Evolutionary conservation across 129 eudicot genomes (phyloP), one percentile per base, ranked within the genome.

Genomic region (Glebionis coronaria): DNA sequence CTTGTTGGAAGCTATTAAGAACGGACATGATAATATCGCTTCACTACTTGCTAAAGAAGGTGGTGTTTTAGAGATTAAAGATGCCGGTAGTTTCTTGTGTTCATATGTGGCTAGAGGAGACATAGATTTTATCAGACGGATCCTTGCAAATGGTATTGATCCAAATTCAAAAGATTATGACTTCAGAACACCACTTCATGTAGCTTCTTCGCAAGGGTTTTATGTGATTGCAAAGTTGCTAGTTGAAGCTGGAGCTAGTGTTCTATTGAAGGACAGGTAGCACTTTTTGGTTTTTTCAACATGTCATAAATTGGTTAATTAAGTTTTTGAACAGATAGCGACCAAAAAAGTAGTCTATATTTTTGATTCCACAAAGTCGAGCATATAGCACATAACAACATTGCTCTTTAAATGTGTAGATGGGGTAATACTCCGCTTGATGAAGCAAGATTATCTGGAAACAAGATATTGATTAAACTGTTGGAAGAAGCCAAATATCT

Each of bases 361-460:
- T 35, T 7, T 35, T 35, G 1, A 5, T 7, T 35, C 42, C 42
- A 35, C 42, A 35, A 35, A 35, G 9, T 35, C 6, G 42, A 35
- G 9, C 42, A 8, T 35, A 35, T 35, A 5, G 6, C 40, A 31
- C 40, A 5, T 31, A 5, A 31, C 35, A 28, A 28, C 40, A 1
- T 31, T 31, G 40, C 5, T 31, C 2, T 31, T 31, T 9, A 31
- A 31, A 63, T 61, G 40, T 75, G 80, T 86, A 94, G 99, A 81
- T 89, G 93, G 93, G 99, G 95, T 61, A 89, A 94, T 72, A 89
- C 95, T 38, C 95, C 99, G 31, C 60, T 94, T 40, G 93, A 86
- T 65, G 99, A 94, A 81, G 95, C 86, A 14, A 52, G 73, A 55
- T 71, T 74, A 52, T 76, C 83, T 54, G 95, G 99, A 75, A 84